These are phyloP conservation scores for Pseudonitzschia multistriata DNA, from an alignment of 108 stramenopile genomes.

Conservation along the genomic window DNA sequence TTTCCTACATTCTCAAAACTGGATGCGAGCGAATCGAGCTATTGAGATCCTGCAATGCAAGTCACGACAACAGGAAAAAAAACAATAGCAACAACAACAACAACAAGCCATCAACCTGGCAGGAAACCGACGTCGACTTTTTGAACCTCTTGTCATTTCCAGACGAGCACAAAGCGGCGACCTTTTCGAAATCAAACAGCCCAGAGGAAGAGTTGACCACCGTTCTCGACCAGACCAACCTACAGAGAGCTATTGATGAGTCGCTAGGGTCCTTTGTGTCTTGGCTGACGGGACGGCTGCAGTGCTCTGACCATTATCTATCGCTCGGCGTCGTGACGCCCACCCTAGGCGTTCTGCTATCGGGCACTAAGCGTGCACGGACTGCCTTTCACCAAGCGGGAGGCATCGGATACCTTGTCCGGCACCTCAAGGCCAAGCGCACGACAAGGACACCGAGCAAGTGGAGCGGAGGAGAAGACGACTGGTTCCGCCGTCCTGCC, in stretches of 20 bases:
- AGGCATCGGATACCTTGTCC: constrained; percentile 72
- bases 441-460: too few relatives aligned
- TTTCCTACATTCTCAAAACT: constrained; percentile 61
- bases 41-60: neutral
- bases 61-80: neutral
- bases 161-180: neutral
- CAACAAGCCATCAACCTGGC: neutral
- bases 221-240: neutral
- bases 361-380: constrained; percentile 51
- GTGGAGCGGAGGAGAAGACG: neutral
- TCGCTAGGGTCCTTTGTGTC: constrained; percentile 59
- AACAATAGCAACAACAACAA: constrained; percentile 5
- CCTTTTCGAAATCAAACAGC: neutral
- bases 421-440: constrained; percentile 40
- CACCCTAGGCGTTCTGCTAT: constrained; percentile 52
- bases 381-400: constrained; percentile 54
- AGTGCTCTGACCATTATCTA: constrained; percentile 37
- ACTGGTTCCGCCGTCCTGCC: neutral
- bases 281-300: constrained; percentile 72
- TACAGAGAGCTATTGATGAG: constrained; percentile 27
- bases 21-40: constrained; percentile 37
- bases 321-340: constrained; percentile 70
- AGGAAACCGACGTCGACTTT: neutral
- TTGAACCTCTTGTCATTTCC: neutral
- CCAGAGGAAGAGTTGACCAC: neutral